These are phyloP conservation scores for Maudiozyma saulgeensis DNA, from an alignment of 805 yeast species.

Conservation along the genomic window DNA sequence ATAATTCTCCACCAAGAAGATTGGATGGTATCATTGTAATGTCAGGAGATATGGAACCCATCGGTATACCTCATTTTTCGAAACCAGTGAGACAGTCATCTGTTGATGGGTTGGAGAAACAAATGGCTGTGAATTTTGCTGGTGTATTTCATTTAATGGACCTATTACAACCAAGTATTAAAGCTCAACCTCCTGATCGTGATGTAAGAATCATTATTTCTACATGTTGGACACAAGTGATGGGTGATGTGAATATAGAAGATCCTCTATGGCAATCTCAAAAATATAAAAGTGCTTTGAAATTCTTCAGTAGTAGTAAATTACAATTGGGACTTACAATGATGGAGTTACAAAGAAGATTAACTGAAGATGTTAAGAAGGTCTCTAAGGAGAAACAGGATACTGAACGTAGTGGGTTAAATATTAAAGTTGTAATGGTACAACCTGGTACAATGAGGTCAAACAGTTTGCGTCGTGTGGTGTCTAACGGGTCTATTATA, in stretches of 20 bases:
- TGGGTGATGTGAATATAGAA: constrained; percentile 53
- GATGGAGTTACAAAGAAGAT: constrained; percentile 63
- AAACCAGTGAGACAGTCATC: constrained; percentile 49
- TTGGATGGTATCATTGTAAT: constrained; percentile 83
- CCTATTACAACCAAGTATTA: constrained; percentile 70
- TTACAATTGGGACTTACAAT: constrained; percentile 65
- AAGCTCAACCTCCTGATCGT: constrained; percentile 88
- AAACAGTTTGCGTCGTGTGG: constrained; percentile 68
- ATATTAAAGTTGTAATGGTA: constrained; percentile 61
- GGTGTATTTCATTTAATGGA: constrained; percentile 76
- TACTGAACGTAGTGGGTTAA: constrained; percentile 35
- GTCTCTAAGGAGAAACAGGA: constrained; percentile 35
- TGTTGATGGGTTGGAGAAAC: constrained; percentile 77
- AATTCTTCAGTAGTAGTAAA: constrained; percentile 74
- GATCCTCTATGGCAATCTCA: constrained; percentile 56
- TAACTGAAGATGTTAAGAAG: constrained; percentile 50
- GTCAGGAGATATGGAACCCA: constrained; percentile 77
- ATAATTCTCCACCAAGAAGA: constrained; percentile 81
- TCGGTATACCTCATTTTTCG: constrained; percentile 31
- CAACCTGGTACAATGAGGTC: constrained; percentile 93
- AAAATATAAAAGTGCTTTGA: constrained; percentile 60
- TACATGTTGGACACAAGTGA: constrained; percentile 66
- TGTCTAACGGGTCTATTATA: constrained; percentile 64
- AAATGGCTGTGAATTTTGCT: constrained; percentile 72
- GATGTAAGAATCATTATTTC: constrained; percentile 80